phyloP scores from a whole-genome alignment of 495 filamentous ascomycete species.

The Jackrogersella multiformis region DNA sequence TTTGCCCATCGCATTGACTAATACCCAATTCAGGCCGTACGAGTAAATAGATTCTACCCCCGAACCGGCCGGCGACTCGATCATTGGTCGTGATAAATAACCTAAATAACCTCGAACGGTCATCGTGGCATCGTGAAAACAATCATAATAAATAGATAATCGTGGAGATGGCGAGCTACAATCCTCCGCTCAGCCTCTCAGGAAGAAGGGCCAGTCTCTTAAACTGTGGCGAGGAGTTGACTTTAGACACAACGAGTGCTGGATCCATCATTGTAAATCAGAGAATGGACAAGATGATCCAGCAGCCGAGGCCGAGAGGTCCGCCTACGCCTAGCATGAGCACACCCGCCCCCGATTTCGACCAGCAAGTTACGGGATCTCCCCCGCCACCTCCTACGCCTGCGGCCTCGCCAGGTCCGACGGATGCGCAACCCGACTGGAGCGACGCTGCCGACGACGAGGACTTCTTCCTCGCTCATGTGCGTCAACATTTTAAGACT shows the following conservation, averaged over 20 bases:
- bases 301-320: slow-evolving; percentile 57
- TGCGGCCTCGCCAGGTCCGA: slow-evolving; percentile 64
- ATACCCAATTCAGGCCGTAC: background rate
- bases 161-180: slow-evolving; percentile 53
- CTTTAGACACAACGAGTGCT: slow-evolving; percentile 53
- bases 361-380: slow-evolving; percentile 61
- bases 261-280: slow-evolving; percentile 44
- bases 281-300: slow-evolving; percentile 59
- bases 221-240: slow-evolving; percentile 52
- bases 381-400: slow-evolving; percentile 66
- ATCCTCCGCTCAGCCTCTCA: slow-evolving; percentile 52
- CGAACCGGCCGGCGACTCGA: slow-evolving; percentile 1
- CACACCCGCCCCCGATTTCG: slow-evolving; percentile 65
- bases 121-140: slow-evolving; percentile 1
- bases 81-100: slow-evolving; percentile 5
- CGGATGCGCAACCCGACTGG: slow-evolving; percentile 62
- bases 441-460: slow-evolving; percentile 61
- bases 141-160: background rate
- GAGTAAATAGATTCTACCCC: background rate
- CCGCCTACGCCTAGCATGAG: slow-evolving; percentile 67
- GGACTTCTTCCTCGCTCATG: slow-evolving; percentile 59
- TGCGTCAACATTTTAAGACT: slow-evolving; percentile 62
- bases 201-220: slow-evolving; percentile 56
- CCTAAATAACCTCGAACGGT: background rate
- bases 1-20: slow-evolving; percentile 7